These are phyloP conservation scores for Argentina anserina DNA, from an alignment of 306 rosid genomes.

Conservation along the genomic window DNA sequence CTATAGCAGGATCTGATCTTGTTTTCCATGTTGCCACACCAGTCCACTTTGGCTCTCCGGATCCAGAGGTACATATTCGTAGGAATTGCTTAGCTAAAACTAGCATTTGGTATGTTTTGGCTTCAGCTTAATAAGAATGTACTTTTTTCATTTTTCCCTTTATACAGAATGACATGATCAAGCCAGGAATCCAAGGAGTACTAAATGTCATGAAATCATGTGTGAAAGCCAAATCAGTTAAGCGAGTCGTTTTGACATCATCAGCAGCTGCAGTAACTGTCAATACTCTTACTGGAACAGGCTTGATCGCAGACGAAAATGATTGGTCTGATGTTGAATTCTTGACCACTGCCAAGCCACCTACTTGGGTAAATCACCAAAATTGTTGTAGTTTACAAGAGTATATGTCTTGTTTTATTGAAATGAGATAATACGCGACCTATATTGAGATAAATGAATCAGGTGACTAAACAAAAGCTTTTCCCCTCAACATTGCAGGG, in stretches of 20 bases:
- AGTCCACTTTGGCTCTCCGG: slow-evolving; percentile 69
- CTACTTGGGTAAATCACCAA: slow-evolving; percentile 58
- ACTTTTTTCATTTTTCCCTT: not conserved
- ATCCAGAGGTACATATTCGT: slow-evolving; percentile 62
- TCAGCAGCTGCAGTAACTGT: slow-evolving; percentile 71
- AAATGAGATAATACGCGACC: not conserved
- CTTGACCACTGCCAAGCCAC: slow-evolving; percentile 56
- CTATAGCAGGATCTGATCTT: slow-evolving; percentile 60
- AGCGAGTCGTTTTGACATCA: slow-evolving; percentile 73
- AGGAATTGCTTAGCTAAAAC: not conserved
- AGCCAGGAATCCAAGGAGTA: slow-evolving; percentile 73
- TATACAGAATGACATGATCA: slow-evolving; percentile 76
- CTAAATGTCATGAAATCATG: slow-evolving; percentile 65
- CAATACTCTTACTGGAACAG: slow-evolving; percentile 46
- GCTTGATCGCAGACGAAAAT: slow-evolving; percentile 51
- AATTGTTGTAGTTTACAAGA: not conserved
- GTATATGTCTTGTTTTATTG: not conserved
- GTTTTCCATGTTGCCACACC: slow-evolving; percentile 91
- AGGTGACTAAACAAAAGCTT: not conserved
- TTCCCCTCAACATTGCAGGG: slow-evolving; percentile 47
- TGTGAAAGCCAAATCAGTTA: slow-evolving; percentile 54
- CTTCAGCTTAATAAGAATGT: not conserved
- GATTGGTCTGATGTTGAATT: slow-evolving; percentile 69
- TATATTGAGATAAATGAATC: not conserved
- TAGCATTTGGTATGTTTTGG: not conserved